Evolutionary conservation across 257 asterid species (phyloP), one percentile per base, ranked within the genome.

Genomic region (Jasminum sambac): DNA sequence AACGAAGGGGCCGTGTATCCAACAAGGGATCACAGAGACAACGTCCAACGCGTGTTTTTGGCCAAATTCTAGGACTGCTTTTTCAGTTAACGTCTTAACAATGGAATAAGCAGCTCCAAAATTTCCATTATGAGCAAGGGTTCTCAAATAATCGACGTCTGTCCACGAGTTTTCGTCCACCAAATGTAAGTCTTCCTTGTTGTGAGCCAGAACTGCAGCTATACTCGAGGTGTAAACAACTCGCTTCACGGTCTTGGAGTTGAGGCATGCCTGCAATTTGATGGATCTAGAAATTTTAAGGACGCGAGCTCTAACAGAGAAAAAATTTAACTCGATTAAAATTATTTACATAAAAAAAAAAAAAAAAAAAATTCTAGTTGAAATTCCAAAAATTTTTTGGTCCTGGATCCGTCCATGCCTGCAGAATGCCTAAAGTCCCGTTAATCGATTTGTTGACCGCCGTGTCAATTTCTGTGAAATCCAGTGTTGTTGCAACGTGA

Each of bases 401-500:
- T n/a, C n/a, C n/a, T n/a, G n/a, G n/a, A n/a, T n/a, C n/a, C n/a
- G n/a, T n/a, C n/a, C n/a, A n/a, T n/a, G n/a, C n/a, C 42, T 76
- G 72, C 2, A 81, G 75, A 30, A 81, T 72, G 55, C 81, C 85
- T 41, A 79, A 10, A 3, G 82, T 68, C 40, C 89, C 91, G 9
- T 17, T 66, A 1, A 85, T 69, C 4, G 85, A 42, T 71, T 41
- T 78, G 4, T 63, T 68, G 68, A 66, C 72, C 42, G 50, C 85
- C 0, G 73, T 63, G 72, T 85, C 90, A n/a, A 60, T 55, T 19
- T 64, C 73, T 13, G 44, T 37, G 37, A 77, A 70, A 52, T 79
- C 82, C 21, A 84, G 72, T 0, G 91, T 85, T 25, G 87, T 91
- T 55, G 94, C 94, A 6, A 79, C 79, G n/a, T 85, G 94, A 60